Percentiles rank a stretch among this genome's conserved stretches.
Conservation (phyloP, 305 asterid genomes). For the Fraxinus angustifolia region DNA sequence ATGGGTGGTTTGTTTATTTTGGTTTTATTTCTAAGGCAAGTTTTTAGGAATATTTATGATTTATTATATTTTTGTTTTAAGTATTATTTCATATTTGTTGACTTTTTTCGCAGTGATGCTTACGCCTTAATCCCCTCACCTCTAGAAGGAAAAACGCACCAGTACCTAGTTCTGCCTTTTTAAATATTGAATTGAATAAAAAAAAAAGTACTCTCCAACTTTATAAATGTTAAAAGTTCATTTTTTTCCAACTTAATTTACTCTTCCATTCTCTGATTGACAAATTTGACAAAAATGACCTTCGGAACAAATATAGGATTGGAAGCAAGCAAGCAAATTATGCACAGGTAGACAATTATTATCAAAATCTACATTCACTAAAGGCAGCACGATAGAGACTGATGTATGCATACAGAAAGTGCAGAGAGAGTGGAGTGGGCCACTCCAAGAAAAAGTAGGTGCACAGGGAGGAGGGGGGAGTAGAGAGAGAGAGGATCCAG, state of each 20-base stretch:
- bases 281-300: background rate
- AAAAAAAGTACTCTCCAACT: background rate
- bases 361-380: background rate
- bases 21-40: background rate
- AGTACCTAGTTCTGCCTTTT: background rate
- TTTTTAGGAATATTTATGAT: background rate
- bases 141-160: background rate
- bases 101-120: background rate
- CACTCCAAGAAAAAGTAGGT: background rate
- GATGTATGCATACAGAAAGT: background rate
- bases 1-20: background rate
- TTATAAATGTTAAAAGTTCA: background rate
- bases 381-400: background rate
- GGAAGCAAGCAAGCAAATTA: background rate
- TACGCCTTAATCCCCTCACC: background rate
- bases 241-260: background rate
- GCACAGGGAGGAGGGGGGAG: background rate
- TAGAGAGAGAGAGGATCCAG: background rate
- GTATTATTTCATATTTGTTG: background rate
- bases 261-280: background rate
- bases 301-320: background rate
- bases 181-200: background rate
- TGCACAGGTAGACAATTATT: background rate
- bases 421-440: background rate
- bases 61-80: background rate